These are phyloP conservation scores for Centella asiatica DNA, from an alignment of 129 eudicot genomes.

Conservation along the genomic window DNA sequence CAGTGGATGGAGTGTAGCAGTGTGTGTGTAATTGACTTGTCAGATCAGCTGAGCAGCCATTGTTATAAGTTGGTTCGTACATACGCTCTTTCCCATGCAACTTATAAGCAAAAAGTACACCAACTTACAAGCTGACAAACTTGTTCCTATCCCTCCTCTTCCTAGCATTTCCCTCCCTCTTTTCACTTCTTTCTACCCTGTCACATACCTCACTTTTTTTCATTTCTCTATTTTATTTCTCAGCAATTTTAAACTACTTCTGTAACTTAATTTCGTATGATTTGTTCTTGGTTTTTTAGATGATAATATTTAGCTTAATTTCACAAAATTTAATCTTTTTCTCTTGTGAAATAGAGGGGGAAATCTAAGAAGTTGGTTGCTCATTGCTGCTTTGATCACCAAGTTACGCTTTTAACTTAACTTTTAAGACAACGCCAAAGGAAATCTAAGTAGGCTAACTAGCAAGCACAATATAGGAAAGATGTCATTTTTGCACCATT, in stretches of 20 bases:
- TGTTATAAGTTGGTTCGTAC: neutral
- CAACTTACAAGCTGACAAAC: too few relatives aligned
- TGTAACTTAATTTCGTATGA: too few relatives aligned
- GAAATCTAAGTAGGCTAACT: neutral
- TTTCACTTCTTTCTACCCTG: neutral
- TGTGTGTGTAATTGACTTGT: constrained; percentile 4
- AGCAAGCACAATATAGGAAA: neutral
- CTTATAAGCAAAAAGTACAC: neutral
- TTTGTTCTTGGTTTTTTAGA: too few relatives aligned
- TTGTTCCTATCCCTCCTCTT: constrained; percentile 10
- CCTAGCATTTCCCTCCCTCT: neutral
- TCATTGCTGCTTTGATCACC: neutral
- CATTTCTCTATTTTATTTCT: constrained; percentile 1
- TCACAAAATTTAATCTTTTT: too few relatives aligned
- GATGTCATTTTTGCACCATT: neutral
- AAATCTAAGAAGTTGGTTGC: too few relatives aligned
- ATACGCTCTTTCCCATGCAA: constrained; percentile 22
- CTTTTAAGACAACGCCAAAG: neutral
- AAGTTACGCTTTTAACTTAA: too few relatives aligned
- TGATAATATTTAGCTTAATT: neutral
- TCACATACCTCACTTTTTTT: constrained; percentile 5
- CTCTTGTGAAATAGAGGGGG: too few relatives aligned
- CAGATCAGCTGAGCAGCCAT: constrained; percentile 9
- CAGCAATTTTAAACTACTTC: too few relatives aligned
- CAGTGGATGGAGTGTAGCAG: constrained; percentile 3